A percentile compares a stretch with the other conserved stretches of the same genome.
Evolutionary conservation across 2,329 filamentous ascomycete species (phyloP).

Genomic region (Trichoderma afroharzianum): DNA sequence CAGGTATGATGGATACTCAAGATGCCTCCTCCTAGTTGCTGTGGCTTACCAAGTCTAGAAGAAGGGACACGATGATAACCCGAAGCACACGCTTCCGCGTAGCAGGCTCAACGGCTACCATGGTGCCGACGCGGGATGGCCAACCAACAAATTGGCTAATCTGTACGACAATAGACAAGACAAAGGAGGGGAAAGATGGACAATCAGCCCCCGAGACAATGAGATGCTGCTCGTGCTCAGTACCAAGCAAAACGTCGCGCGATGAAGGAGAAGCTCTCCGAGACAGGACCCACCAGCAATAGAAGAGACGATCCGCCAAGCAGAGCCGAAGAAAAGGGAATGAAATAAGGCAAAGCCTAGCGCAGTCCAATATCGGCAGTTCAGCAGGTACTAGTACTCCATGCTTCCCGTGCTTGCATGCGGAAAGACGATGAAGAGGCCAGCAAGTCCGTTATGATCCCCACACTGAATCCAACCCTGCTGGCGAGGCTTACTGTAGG

Average conservation of each 20-base stretch:
- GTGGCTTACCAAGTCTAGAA: conserved; percentile 74
- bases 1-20: not conserved
- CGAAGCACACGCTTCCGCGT: conserved; percentile 76
- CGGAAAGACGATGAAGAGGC: conserved; percentile 1
- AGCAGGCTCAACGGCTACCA: conserved; percentile 47
- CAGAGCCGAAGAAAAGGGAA: not conserved
- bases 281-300: not conserved
- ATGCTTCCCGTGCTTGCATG: conserved; percentile 2
- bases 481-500: not conserved
- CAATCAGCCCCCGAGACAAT: not conserved
- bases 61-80: conserved; percentile 83
- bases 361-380: not conserved
- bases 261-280: not conserved
- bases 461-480: conserved; percentile 6
- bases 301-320: conserved; percentile 2
- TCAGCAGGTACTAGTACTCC: conserved; percentile 2
- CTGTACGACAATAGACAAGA: not conserved
- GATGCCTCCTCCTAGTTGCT: not conserved
- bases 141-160: conserved; percentile 17
- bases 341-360: not conserved
- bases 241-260: not conserved
- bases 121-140: not conserved
- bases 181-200: not conserved
- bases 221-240: not conserved
- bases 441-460: conserved; percentile 1